phyloP scores from a whole-genome alignment of 2,329 filamentous ascomycete species.

The Alternaria sp. region DNA sequence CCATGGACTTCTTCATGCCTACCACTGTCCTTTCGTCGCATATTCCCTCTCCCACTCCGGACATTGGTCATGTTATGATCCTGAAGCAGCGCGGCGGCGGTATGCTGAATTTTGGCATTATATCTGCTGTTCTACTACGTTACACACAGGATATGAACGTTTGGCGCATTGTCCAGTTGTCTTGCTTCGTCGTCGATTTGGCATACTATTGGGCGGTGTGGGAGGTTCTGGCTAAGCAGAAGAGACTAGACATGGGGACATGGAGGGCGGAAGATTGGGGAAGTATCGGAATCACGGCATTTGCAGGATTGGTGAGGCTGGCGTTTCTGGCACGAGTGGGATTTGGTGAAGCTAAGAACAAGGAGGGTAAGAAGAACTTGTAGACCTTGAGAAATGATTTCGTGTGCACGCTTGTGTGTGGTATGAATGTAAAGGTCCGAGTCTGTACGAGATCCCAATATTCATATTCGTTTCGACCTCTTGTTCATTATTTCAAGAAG shows the following conservation, averaged over 20 bases:
- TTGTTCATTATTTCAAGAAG: neutral
- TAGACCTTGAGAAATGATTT: neutral
- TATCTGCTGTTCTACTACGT: slow-evolving; percentile 37
- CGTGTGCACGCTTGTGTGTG: neutral
- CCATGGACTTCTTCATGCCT: slow-evolving; percentile 38
- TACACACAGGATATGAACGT: slow-evolving; percentile 32
- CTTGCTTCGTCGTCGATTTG: slow-evolving; percentile 31
- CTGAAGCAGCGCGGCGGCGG: slow-evolving; percentile 37
- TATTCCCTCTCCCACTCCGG: slow-evolving; percentile 24
- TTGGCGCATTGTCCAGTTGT: slow-evolving; percentile 34
- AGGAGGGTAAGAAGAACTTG: slow-evolving; percentile 2
- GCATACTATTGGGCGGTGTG: slow-evolving; percentile 32
- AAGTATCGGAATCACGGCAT: slow-evolving; percentile 42
- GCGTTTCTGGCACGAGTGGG: slow-evolving; percentile 31
- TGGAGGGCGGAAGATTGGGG: slow-evolving; percentile 42
- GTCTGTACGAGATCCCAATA: neutral
- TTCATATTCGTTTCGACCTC: neutral
- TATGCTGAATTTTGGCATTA: slow-evolving; percentile 39
- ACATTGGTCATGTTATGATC: slow-evolving; percentile 37
- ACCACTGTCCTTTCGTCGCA: slow-evolving; percentile 30
- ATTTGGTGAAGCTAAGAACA: slow-evolving; percentile 13
- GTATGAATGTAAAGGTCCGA: neutral
- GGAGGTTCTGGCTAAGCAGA: slow-evolving; percentile 25
- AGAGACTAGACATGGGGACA: slow-evolving; percentile 16
- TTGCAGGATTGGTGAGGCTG: slow-evolving; percentile 31